Base-by-base conservation (phyloP, 192 early-diverging fungal species). In the Gaertneriomyces semiglobifer region DNA sequence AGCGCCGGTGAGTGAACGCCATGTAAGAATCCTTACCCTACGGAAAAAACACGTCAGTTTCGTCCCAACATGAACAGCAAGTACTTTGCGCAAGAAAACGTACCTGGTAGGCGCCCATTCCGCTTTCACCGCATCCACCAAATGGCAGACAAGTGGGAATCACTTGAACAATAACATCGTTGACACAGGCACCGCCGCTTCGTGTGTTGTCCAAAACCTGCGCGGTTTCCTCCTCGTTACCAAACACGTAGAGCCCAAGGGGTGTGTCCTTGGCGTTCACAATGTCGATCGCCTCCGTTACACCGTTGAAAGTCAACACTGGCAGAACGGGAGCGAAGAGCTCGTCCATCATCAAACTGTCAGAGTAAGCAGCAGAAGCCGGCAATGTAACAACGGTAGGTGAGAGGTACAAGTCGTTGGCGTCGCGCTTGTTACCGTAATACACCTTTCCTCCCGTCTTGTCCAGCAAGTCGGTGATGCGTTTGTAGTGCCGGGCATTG, bases 241-340 rank as follows among this genome's bases (percentile, higher is more conserved):
- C 76, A 69, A 92, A 93, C 40, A 87, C 73, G 72, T 93, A 95
- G 8, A 94, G 77, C 6, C 88, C 81, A 63, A 98, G 82, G 47
- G 96, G 94, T 63, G 82, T 81, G 53, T 86, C 86, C 44, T 79
- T 78, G 44, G 44, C 51, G 44, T 66, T 69, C 44, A 83, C 56
- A 33, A 65, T 62, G 14, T 19, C 54, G 51, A 78, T 74, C 42
- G 69, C 72, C 52, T 78, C 76, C n/a, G 77, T 64, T 10, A 65
- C 43, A n/a, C 44, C 42, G 11, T 76, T 73, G 45, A 75, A 53
- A 48, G 50, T 59, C 33, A 95, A 53, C 59, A 98, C 79, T 12
- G 92, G 92, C 60, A 98, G 73, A 44, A 96, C 72, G 3, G 96
- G 96, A 16, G 92, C 96, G 83, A 98, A 96, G 44, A 98, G 69